These are phyloP conservation scores for Linnemannia elongata DNA, from an alignment of 192 early-diverging fungal genomes.

Conservation along the genomic window DNA sequence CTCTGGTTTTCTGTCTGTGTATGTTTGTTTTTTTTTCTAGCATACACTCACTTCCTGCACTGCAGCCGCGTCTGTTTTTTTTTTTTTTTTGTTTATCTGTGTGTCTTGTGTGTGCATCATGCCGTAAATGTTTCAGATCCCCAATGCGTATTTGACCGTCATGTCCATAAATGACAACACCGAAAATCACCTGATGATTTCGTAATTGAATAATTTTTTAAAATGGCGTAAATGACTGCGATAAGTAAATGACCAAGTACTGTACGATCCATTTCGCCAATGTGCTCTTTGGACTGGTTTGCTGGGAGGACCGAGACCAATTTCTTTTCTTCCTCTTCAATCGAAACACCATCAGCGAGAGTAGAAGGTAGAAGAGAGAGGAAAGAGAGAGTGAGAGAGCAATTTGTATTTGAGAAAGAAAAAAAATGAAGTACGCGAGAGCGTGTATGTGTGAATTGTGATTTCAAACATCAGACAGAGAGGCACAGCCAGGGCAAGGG, in stretches of 20 bases:
- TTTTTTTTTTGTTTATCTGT: background rate
- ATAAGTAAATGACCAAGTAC: background rate
- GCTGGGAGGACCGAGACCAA: background rate
- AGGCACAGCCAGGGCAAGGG: too few relatives aligned
- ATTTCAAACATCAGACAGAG: background rate
- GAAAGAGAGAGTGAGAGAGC: background rate
- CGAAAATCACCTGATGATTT: background rate
- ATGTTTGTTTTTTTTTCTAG: background rate
- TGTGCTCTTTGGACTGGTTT: too few relatives aligned
- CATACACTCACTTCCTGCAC: too few relatives aligned
- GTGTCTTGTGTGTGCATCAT: background rate
- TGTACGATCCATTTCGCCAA: too few relatives aligned
- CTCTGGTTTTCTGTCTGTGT: background rate
- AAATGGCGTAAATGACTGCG: too few relatives aligned
- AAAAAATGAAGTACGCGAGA: background rate
- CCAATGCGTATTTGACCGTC: slow-evolving; percentile 1
- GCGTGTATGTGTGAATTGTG: background rate
- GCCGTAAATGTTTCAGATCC: background rate
- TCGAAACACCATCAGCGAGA: background rate
- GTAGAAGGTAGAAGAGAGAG: background rate
- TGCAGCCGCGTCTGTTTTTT: background rate
- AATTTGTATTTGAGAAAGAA: background rate
- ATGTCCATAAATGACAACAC: slow-evolving; percentile 1
- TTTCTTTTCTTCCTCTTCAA: slow-evolving; percentile 5
- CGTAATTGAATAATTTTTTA: slow-evolving; percentile 9